A percentile compares a stretch with the other conserved stretches of the same genome.
phyloP scores from a whole-genome alignment of 345 rosid species.

The Noccaea caerulescens region DNA sequence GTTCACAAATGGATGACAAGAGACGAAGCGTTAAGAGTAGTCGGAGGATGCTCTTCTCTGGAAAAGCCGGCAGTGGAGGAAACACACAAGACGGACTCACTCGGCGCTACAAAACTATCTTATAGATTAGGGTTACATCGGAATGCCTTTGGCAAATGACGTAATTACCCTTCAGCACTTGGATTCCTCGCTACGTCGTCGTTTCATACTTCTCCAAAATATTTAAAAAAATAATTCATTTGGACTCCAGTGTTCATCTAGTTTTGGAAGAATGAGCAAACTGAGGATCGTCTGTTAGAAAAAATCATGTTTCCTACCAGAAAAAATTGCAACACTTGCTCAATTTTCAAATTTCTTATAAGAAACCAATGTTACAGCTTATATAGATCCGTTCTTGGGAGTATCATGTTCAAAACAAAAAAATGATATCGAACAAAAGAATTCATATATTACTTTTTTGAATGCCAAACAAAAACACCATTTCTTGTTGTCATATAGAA shows the following conservation, averaged over 20 bases:
- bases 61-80: conserved; percentile 15
- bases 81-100: background rate
- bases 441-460: conserved; percentile 15
- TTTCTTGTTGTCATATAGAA: background rate
- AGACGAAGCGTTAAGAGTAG: conserved; percentile 1
- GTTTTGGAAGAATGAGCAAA: background rate
- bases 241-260: background rate
- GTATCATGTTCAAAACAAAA: no score
- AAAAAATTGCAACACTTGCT: background rate
- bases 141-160: background rate
- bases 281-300: no score
- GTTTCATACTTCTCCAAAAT: background rate
- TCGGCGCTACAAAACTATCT: conserved; percentile 8
- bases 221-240: background rate
- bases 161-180: conserved; percentile 21
- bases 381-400: background rate
- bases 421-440: conserved; percentile 2
- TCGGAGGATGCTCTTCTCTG: conserved; percentile 6
- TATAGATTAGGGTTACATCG: conserved; percentile 44
- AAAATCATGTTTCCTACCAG: no score
- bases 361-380: background rate
- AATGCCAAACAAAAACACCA: conserved; percentile 15
- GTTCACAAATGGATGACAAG: conserved; percentile 23
- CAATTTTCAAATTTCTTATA: background rate
- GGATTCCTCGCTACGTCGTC: background rate